These are phyloP conservation scores for Panicum hallii DNA, from an alignment of 202 grass and related monocot species.

Conservation along the genomic window DNA sequence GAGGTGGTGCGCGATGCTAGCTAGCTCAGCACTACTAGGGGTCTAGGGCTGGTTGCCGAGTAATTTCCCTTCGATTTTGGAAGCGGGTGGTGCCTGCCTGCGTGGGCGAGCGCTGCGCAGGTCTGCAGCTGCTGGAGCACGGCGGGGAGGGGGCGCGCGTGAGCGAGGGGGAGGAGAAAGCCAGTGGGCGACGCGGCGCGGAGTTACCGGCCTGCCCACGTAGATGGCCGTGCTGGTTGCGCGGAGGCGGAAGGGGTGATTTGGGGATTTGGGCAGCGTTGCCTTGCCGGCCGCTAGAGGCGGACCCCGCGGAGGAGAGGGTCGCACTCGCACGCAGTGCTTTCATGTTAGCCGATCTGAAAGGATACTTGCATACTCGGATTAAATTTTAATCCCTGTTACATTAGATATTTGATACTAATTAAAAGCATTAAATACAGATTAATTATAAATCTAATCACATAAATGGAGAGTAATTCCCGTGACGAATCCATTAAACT, in stretches of 20 bases:
- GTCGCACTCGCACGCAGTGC: not conserved
- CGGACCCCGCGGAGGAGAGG: not conserved
- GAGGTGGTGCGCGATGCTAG: not conserved
- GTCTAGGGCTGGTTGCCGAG: not conserved
- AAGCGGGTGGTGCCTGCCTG: not conserved
- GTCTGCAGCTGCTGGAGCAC: not conserved
- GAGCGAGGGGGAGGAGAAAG: not conserved
- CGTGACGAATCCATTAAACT: no score
- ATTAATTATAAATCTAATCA: no score
- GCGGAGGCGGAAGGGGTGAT: not conserved
- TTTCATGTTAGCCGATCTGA: no score
- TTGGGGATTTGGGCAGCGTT: not conserved
- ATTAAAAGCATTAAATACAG: no score
- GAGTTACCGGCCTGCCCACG: constrained; percentile 7
- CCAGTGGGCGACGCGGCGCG: constrained; percentile 14
- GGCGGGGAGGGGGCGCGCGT: not conserved
- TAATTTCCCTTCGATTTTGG: constrained; percentile 27
- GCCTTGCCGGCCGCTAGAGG: not conserved
- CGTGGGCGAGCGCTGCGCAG: constrained; percentile 11
- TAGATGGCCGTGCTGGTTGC: no score
- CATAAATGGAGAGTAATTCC: no score
- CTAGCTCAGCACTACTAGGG: not conserved
- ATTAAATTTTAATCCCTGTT: no score
- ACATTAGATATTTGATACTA: no score
- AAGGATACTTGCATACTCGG: no score